Base-by-base conservation (phyloP, 805 yeast genomes). In the Lipomyces oligophaga region DNA sequence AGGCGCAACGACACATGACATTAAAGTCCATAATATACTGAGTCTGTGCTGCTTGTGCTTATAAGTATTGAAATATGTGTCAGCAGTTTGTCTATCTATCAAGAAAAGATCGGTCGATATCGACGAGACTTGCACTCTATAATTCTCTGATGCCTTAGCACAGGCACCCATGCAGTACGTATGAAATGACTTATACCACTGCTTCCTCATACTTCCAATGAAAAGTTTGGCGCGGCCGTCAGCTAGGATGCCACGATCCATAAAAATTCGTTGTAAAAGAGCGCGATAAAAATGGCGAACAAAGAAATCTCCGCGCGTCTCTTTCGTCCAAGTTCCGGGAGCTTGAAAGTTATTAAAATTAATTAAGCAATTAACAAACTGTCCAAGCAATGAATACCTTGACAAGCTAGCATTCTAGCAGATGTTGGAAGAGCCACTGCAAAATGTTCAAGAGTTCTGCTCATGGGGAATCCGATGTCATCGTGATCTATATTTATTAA, bases 351-450 rank as follows among this genome's bases (percentile, higher is more conserved):
- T 25, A 3, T 19, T 16, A 10, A 16, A 24, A 20, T 36, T 27
- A 28, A 5, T n/a, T 5, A 24, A 15, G 25, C 2, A 4, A 16
- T 11, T 3, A 21, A 15, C 13, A 11, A 19, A 21, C 20, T 15
- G 21, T n/a, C n/a, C 10, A 10, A 4, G 7, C 20, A 24, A 8
- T 4, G 2, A 20, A 5, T 34, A 45, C 49, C 49, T 31, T 56
- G 60, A 26, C 59, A 57, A 13, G 60, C 60, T 11, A 57, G 46
- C 60, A 57, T 57, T 5, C 57, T 38, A 10, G 60, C 54, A 1
- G 55, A 35, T 5, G 34, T 43, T 8, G 57, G 47, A 5, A 57
- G 25, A 10, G 52, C 40, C 22, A 53, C 20, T 19, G 38, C 24
- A 19, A 26, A 30, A 10, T 34, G 3, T n/a, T 42, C 55, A 11